Evolutionary conservation across 257 asterid genomes (phyloP).

Genomic region (Solanum chmielewskii): DNA sequence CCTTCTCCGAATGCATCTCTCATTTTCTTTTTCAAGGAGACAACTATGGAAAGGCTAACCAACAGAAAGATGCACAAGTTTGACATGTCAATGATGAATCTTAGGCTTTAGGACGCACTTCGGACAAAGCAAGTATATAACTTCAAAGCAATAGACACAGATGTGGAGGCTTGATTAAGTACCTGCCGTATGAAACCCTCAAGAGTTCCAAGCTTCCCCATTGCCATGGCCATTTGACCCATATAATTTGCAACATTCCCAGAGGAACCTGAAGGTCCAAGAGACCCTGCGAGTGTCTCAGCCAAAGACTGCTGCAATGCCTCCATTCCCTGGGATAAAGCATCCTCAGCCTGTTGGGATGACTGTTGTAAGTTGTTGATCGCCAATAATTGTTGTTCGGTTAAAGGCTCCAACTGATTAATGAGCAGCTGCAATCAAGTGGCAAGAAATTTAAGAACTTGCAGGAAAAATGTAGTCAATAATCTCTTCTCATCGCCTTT

Average conservation of each 20-base stretch:
- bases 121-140: background rate
- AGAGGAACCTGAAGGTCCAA: slow-evolving; percentile 65
- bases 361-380: slow-evolving; percentile 82
- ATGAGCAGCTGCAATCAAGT: slow-evolving; percentile 57
- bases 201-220: slow-evolving; percentile 89
- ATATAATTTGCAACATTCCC: slow-evolving; percentile 89
- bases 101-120: background rate
- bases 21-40: background rate
- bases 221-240: slow-evolving; percentile 99
- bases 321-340: slow-evolving; percentile 95
- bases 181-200: slow-evolving; percentile 98
- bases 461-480: background rate
- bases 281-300: slow-evolving; percentile 85
- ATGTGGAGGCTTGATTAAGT: background rate
- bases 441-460: background rate
- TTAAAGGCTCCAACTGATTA: slow-evolving; percentile 85
- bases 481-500: background rate
- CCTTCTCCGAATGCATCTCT: background rate
- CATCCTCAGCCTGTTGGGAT: slow-evolving; percentile 90
- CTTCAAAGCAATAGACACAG: background rate
- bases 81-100: background rate
- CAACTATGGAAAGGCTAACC: background rate
- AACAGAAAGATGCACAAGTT: background rate
- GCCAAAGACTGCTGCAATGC: slow-evolving; percentile 91
- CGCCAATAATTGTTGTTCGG: slow-evolving; percentile 75